These are phyloP conservation scores for Coemansia sp. DNA, from an alignment of 371 early-diverging fungal species.

Conservation along the genomic window DNA sequence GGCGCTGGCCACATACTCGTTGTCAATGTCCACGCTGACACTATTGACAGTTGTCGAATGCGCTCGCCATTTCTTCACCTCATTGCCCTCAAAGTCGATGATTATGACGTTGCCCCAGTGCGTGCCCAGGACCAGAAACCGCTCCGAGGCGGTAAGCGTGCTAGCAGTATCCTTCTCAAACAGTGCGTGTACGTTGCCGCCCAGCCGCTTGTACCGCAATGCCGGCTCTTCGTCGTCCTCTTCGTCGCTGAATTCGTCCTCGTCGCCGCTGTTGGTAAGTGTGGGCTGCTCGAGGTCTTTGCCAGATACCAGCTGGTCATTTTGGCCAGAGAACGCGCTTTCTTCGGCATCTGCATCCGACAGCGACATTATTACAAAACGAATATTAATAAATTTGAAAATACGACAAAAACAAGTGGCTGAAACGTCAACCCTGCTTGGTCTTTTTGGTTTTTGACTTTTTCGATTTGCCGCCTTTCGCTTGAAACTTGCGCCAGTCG, in stretches of 20 bases:
- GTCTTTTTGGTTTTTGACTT: constrained; percentile 19
- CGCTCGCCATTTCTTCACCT: constrained; percentile 71
- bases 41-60: constrained; percentile 83
- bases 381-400: too few relatives aligned
- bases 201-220: constrained; percentile 82
- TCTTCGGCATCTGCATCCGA: constrained; percentile 76
- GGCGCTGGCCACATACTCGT: constrained; percentile 87
- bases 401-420: too few relatives aligned
- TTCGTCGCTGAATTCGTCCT: constrained; percentile 52
- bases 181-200: constrained; percentile 60
- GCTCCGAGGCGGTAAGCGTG: constrained; percentile 70
- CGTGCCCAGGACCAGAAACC: constrained; percentile 92
- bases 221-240: constrained; percentile 79
- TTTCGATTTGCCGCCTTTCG: constrained; percentile 29
- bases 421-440: background rate
- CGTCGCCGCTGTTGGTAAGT: constrained; percentile 75
- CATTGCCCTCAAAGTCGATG: constrained; percentile 89
- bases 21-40: constrained; percentile 78
- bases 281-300: constrained; percentile 81
- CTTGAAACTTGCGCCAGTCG: constrained; percentile 47
- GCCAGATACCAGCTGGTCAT: background rate
- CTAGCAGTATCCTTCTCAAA: constrained; percentile 86
- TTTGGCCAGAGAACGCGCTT: constrained; percentile 60
- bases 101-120: constrained; percentile 90
- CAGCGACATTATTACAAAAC: constrained; percentile 6